Percentiles rank a stretch among this genome's conserved stretches.
phyloP scores from a whole-genome alignment of 495 filamentous ascomycete genomes.

The Talaromyces adpressus region DNA sequence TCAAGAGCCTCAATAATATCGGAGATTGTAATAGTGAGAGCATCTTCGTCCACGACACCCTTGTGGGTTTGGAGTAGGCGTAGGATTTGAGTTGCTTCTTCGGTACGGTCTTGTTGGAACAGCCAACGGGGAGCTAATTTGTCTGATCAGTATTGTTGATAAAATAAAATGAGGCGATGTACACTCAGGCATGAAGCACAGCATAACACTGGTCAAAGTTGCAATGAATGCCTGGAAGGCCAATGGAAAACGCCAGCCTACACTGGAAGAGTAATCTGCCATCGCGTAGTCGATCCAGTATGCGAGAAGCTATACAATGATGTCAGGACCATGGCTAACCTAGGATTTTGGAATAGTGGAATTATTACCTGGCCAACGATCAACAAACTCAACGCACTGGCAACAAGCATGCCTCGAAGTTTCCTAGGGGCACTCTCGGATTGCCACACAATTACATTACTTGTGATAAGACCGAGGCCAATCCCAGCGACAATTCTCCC shows the following conservation, averaged over 20 bases:
- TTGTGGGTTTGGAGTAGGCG: conserved; percentile 21
- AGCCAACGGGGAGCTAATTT: conserved; percentile 21
- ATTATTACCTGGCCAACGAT: conserved; percentile 10
- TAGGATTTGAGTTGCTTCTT: conserved; percentile 28
- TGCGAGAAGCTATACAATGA: conserved; percentile 9
- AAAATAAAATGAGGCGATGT: background rate
- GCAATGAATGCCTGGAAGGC: conserved; percentile 31
- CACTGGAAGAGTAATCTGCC: conserved; percentile 11
- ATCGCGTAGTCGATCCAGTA: conserved; percentile 26
- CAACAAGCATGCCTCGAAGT: conserved; percentile 11
- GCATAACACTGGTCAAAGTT: conserved; percentile 15
- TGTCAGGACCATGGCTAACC: background rate
- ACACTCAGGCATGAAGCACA: conserved; percentile 20
- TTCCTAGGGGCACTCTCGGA: conserved; percentile 10
- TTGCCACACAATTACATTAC: conserved; percentile 12
- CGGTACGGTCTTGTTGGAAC: conserved; percentile 14
- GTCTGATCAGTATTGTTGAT: background rate
- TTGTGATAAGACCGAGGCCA: conserved; percentile 8
- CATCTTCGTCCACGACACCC: conserved; percentile 15
- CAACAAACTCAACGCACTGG: conserved; percentile 11
- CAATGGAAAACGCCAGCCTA: conserved; percentile 39
- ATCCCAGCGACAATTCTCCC: conserved; percentile 30
- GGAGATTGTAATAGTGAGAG: conserved; percentile 4
- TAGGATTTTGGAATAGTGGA: background rate
- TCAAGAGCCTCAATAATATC: conserved; percentile 13